Base-by-base conservation (phyloP, 2,329 filamentous ascomycete genomes). In the Alternaria tenuissima region DNA sequence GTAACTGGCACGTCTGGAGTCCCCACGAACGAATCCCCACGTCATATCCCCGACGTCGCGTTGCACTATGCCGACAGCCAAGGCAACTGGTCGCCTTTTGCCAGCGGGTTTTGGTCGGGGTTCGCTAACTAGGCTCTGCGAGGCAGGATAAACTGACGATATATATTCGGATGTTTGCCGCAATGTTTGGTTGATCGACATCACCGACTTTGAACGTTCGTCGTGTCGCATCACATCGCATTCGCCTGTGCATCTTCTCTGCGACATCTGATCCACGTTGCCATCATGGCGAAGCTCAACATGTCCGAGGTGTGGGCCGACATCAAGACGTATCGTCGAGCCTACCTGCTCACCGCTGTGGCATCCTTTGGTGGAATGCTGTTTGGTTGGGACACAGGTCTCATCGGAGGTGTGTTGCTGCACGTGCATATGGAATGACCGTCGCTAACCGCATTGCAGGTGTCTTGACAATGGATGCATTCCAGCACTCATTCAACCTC, bases 391-490 rank as follows among this genome's bases (percentile, higher is more conserved):
- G 76, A 79, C 38, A 78, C 75, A 0, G 76, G 76, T 4, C 53
- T 78, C 20, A 78, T 78, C 26, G 76, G 74, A 38, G 51, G 63
- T 59, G 36, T 11, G 47, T 44, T n/a, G 38, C 7, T n/a, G 30
- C 36, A 11, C 5, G 12, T 20, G 4, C 14, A 52, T 18, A 44
- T 34, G 30, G 2, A 32, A 26, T 11, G 5, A 38, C 16, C 5
- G 20, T 24, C 20, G 16, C 54, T 61, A 52, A 62, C 30, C 30
- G n/a, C 11, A 12, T 3, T 7, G 26, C n/a, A 63, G 79, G 79
- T 38, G 78, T 81, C 2, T 63, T 82, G 39, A 80, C 78, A 2
- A 81, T 82, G 79, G 71, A 78, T 39, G 76, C 78, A 2, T 82
- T 81, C 65, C 78, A 80, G 52, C 74, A 81, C 58, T 79, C 75